A percentile compares a stretch with the other conserved stretches of the same genome.
These are phyloP conservation scores for Pyronema domesticum DNA, from an alignment of 495 filamentous ascomycete species.

Conservation along the genomic window DNA sequence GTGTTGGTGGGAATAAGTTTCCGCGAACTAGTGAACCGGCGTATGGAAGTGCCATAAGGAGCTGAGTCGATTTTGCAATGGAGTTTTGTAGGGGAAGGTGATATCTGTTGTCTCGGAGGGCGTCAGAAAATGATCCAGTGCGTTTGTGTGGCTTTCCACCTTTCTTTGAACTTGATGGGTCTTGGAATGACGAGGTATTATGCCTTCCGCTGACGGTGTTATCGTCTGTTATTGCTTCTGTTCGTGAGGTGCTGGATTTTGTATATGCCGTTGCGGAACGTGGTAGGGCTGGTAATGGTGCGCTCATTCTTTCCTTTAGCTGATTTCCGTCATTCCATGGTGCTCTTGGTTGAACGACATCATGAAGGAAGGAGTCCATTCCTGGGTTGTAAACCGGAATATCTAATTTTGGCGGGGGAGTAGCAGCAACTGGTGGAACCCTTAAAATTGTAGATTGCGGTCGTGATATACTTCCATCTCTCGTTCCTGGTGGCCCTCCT, in stretches of 20 bases:
- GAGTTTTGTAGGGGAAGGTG: conserved; percentile 23
- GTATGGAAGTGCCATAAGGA: conserved; percentile 47
- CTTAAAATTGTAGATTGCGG: conserved; percentile 16
- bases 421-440: conserved; percentile 4
- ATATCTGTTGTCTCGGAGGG: conserved; percentile 54
- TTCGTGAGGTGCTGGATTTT: conserved; percentile 1
- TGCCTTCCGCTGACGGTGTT: background rate
- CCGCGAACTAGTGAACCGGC: conserved; percentile 75
- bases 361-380: conserved; percentile 19
- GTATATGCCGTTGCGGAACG: background rate
- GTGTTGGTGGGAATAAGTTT: conserved; percentile 53
- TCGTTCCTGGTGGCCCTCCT: conserved; percentile 35
- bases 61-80: conserved; percentile 28
- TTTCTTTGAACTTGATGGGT: conserved; percentile 5
- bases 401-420: conserved; percentile 20
- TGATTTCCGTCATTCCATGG: background rate
- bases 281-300: background rate
- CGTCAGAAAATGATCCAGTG: conserved; percentile 71
- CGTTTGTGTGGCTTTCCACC: conserved; percentile 38
- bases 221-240: background rate
- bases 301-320: background rate
- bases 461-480: conserved; percentile 8
- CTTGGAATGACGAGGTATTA: background rate
- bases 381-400: conserved; percentile 17
- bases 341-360: conserved; percentile 6